Evolutionary conservation across 768 basidiomycete genomes (phyloP), one percentile per base, ranked within the genome.

Genomic region (Rhodotorula paludigena): DNA sequence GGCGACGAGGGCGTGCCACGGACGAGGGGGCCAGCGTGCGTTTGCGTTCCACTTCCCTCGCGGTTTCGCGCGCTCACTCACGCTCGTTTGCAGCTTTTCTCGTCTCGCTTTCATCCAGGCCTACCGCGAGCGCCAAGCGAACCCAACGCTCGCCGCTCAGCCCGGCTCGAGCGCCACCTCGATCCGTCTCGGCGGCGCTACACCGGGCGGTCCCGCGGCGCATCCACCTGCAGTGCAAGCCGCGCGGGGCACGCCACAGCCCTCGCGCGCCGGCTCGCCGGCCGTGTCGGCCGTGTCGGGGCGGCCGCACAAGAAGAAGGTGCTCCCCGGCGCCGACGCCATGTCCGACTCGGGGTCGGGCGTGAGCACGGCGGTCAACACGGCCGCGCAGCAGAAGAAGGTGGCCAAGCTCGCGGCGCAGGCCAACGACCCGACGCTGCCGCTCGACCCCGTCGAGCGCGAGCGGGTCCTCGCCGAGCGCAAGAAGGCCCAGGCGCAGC

Each of bases 21-120:
- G 20, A 56, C 60, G 14, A 57, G 57, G 42, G 71, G 71, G 1
- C 66, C 67, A 30, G 71, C 71, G 66, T 72, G 39, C 51, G 69
- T 61, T 25, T 9, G 11, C 25, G 11, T 45, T 25, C 9, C 42
- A 14, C 25, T 8, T 11, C 0, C 36, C n/a, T 0, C 28, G 20
- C 30, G 25, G 41, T 12, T 32, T 41, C n/a, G 12, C n/a, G 18
- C 1, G 14, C 33, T 32, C 16, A 21, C n/a, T n/a, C n/a, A n/a
- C n/a, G n/a, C n/a, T n/a, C n/a, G n/a, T n/a, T 18, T 30, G 30
- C 35, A 72, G 70, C 12, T 72, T 72, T 60, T 64, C 71, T 9
- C 71, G 71, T 7, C 59, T 72, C 33, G 71, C 71, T 18, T 72
- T 72, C 63, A 72, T 72, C 44, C 66, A 72, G 49, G 45, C 66